Evolutionary conservation across 371 early-diverging fungal species (phyloP), one percentile per base, ranked within the genome.

Genomic region (Mortierella sp.): DNA sequence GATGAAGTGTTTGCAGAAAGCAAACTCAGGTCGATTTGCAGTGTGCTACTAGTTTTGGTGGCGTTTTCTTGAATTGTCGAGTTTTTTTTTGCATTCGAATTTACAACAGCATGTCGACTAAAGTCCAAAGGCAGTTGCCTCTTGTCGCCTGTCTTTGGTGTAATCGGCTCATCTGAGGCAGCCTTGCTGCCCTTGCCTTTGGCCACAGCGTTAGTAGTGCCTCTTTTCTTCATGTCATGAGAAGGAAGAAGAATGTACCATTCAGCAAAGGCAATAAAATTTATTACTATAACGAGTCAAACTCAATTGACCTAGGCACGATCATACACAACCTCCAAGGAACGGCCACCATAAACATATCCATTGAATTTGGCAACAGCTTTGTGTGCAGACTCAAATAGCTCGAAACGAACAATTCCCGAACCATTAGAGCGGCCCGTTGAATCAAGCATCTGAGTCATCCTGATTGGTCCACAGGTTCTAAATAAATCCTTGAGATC

Each of bases 401-500:
- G 74, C 66, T 92, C 91, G 58, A 92, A 92, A 6, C 90, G 86
- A 8, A 92, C 92, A 71, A 89, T 74, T 1, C 92, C 92, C 12
- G 91, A 86, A 0, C 91, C 92, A 68, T 88, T 90, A 11, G 92
- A 87, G 62, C 90, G 86, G 9, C 91, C 91, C 66, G 84, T 84
- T 6, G 73, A 40, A 59, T 81, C 69, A 57, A 90, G 68, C 40
- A 90, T 87, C 73, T 92, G 91, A 4, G 91, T 81, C 64, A 89
- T 79, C n/a, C 88, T 68, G 35, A 89, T 70, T 83, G 86, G 59
- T 85, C 92, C 67, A 83, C 92, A 85, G 54, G 88, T 88, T 60
- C 88, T 85, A 74, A 92, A 92, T 20, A 92, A 68, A 55, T 92
- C 92, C 70, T 87, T 90, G 60, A 92, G 74, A 65, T 92, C 92